Base-by-base conservation (phyloP, 2,329 filamentous ascomycete genomes). In the Neurospora sp. region DNA sequence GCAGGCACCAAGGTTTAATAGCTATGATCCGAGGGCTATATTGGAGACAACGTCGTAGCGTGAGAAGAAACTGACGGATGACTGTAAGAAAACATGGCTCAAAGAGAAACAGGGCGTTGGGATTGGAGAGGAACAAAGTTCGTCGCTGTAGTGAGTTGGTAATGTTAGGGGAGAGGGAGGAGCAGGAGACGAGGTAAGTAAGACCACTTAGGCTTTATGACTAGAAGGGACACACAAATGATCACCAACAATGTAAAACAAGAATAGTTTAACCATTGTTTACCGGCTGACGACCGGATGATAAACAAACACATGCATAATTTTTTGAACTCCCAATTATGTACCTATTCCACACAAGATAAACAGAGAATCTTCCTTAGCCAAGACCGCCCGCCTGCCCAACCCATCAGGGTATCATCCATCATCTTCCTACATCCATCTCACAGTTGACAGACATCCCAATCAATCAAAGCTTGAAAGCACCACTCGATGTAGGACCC, bases 381-480 rank as follows among this genome's bases (percentile, higher is more conserved):
- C 23, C 46, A 58, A 33, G 23, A 33, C 11, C 11, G 6, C 3
- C 15, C 15, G n/a, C 40, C 40, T 17, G 17, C 17, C 36, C 39
- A 68, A 68, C 42, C 39, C 23, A 46, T 68, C 67, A 42, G 23
- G 46, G 33, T 68, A 68, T 28, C 39, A 52, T 38, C 46, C 40
- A 39, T 43, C 19, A 33, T 40, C 17, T 46, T n/a, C 67, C 23
- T 38, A 38, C 33, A 40, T 58, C 23, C 8, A 58, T 58, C 52
- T 13, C 19, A 36, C 66, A 52, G 15, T 13, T 23, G 5, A 69
- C 38, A 40, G 17, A 39, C 7, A 36, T 66, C 19, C 38, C 58
- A 3, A 68, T 74, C 67, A 91, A 75, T 74, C 67, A 91, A 75
- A 91, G 77, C 83, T 91, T 91, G 77, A 86, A 90, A 71, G 82